Base-by-base conservation (phyloP, 2,329 filamentous ascomycete species). In the Pseudocercospora vitis region DNA sequence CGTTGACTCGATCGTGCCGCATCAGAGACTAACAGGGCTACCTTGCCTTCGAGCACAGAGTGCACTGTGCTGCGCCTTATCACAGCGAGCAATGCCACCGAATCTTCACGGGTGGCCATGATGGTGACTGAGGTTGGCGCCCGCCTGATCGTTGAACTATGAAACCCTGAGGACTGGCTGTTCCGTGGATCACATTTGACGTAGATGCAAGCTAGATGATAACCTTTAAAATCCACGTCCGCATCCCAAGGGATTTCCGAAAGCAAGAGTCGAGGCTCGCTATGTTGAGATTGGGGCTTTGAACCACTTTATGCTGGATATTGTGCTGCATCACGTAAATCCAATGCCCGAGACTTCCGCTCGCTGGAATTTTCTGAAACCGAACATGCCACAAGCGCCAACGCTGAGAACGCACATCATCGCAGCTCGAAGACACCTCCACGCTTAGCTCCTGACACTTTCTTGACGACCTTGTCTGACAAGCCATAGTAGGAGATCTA, bases 401-500 rank as follows among this genome's bases (percentile, higher is more conserved):
- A 31, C 42, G 42, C 42, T 45, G n/a, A 3, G 28, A 26, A 44
- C 7, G 21, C n/a, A 7, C 39, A 26, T 16, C 19, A 9, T 26
- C 4, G 39, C 26, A 23, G 12, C 3, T 24, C n/a, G 19, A n/a
- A 12, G n/a, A 23, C 24, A 12, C 14, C 12, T 4, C 19, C n/a
- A 3, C 14, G 12, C 14, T 29, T 16, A 45, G 12, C n/a, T 39
- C 23, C n/a, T 40, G 29, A 35, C 26, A 21, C 52, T 12, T 44
- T 54, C 55, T 55, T 54, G 42, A 33, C 63, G 63, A 3, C 74
- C 76, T 61, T 81, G 78, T 73, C 86, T 89, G 31, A 97, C 84
- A 82, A 99, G 84, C 86, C 89, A 99, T 35, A 86, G 91, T 66
- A 99, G 74, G 65, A 99, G 73, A 74, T 99, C 94, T 4, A 99